phyloP scores from a whole-genome alignment of 345 rosid species.

The Pelargonium nanum region DNA sequence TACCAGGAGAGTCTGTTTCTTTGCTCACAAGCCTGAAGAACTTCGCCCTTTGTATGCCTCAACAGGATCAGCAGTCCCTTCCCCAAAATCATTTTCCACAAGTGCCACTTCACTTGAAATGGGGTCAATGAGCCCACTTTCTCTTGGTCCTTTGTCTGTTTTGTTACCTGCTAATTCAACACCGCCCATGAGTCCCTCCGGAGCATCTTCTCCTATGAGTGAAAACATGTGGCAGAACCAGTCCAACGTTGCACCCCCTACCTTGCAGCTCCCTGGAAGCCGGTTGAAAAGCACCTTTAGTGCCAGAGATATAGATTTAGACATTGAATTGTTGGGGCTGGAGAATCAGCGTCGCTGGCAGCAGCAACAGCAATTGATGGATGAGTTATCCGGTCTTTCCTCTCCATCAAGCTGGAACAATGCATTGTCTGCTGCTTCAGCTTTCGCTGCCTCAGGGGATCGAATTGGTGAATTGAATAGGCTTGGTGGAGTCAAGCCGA shows the following conservation, averaged over 20 bases:
- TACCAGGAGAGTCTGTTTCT: constrained; percentile 79
- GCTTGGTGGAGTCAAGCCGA: constrained; percentile 50
- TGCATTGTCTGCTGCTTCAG: constrained; percentile 28
- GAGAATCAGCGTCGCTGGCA: constrained; percentile 26
- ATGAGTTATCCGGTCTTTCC: constrained; percentile 43
- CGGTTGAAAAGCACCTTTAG: constrained; percentile 49
- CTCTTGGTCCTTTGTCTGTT: constrained; percentile 46
- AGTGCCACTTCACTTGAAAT: constrained; percentile 45
- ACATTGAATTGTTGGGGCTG: constrained; percentile 29
- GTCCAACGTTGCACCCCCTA: constrained; percentile 37
- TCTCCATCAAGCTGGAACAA: constrained; percentile 61
- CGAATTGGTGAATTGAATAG: constrained; percentile 35
- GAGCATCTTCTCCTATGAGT: constrained; percentile 43
- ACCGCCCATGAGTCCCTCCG: constrained; percentile 57
- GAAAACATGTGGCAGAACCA: constrained; percentile 48
- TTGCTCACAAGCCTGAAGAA: constrained; percentile 83
- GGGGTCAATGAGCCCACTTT: constrained; percentile 48
- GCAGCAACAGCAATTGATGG: constrained; percentile 35
- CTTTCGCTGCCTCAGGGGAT: constrained; percentile 32
- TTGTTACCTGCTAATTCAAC: constrained; percentile 43
- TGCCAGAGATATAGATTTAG: constrained; percentile 60
- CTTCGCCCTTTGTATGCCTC: constrained; percentile 77
- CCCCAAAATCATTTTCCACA: constrained; percentile 56
- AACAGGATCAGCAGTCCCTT: constrained; percentile 76
- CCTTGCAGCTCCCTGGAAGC: constrained; percentile 74